Percentiles rank a stretch among this genome's conserved stretches.
Evolutionary conservation across 2,329 filamentous ascomycete species (phyloP).

Genomic region (Fonsecaea erecta): DNA sequence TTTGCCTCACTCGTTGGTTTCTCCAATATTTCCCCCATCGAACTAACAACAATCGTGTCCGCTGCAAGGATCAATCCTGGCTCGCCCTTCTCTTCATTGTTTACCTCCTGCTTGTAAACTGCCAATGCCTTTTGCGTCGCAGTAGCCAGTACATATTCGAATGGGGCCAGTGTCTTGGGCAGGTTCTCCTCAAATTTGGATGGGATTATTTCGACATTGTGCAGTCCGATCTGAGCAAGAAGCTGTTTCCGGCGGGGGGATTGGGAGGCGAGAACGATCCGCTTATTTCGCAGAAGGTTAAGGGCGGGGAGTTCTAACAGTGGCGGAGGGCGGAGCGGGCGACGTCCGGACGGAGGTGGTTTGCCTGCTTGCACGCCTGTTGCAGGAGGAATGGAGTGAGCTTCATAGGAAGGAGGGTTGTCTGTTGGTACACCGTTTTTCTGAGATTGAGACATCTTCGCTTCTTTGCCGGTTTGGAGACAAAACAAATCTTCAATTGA

Average conservation of each 20-base stretch:
- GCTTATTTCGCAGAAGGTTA: constrained; percentile 72
- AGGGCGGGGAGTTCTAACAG: constrained; percentile 82
- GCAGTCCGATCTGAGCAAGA: constrained; percentile 76
- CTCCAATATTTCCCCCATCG: constrained; percentile 79
- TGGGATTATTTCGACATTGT: constrained; percentile 80
- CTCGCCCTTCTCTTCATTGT: constrained; percentile 64
- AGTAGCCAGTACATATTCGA: constrained; percentile 89
- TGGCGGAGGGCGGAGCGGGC: constrained; percentile 39
- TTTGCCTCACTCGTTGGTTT: constrained; percentile 83
- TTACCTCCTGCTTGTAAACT: constrained; percentile 67
- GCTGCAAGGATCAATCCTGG: constrained; percentile 85
- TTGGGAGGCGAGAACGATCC: constrained; percentile 86
- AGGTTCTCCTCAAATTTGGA: constrained; percentile 85
- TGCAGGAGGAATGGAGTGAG: constrained; percentile 26
- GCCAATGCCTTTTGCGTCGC: constrained; percentile 80
- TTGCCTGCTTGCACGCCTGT: constrained; percentile 24
- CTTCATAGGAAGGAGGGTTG: constrained; percentile 37
- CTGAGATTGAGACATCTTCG: constrained; percentile 23
- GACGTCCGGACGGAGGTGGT: constrained; percentile 16
- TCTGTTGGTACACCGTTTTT: constrained; percentile 26
- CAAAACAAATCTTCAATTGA: not conserved
- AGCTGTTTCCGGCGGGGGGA: constrained; percentile 85
- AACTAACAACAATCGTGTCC: constrained; percentile 85
- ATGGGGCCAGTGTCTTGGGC: constrained; percentile 76
- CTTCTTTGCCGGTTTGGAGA: not conserved